Base-by-base conservation (phyloP, 768 basidiomycete species). In the Tubosaeta sp. region DNA sequence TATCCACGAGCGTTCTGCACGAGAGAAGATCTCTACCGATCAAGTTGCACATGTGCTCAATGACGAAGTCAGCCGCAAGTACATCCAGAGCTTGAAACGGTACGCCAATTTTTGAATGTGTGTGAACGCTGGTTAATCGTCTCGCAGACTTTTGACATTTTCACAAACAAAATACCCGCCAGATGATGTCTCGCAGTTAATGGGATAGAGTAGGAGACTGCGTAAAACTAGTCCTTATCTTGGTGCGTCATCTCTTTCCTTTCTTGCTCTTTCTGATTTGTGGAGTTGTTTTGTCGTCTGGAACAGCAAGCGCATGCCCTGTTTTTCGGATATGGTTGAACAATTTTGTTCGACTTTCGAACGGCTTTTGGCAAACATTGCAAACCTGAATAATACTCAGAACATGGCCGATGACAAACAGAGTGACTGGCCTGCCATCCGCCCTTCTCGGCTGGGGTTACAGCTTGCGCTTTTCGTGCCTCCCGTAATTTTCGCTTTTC, bases 41-140 rank as follows among this genome's bases (percentile, higher is more conserved):
- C 91, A 94, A 66, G 94, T 99, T 8, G 96, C 95, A 0, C 96
- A 99, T 68, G 96, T 98, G 3, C 68, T 99, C 52, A 99, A 99
- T 66, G 96, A 99, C 62, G 96, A 99, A 81, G 92, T 97, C 63
- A 94, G 91, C 62, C 80, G 96, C 54, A 99, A 98, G 70, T 99
- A 97, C 65, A 98, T 99, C 51, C 96, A 98, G 71, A 96, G 92
- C 66, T 68, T 98, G 47, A 98, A 97, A 73, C 73, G 94, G 93
- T 91, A 58, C n/a, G 74, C 59, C 6, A n/a, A 11, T 22, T 4
- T 55, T 31, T 13, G 32, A 5, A 19, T 44, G 6, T 6, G 18
- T 38, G 34, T 21, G 30, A 49, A 22, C 16, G 21, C n/a, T 44
- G 18, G 30, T 12, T 59, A 43, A 62, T 52, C 32, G 30, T 45